These are phyloP conservation scores for Pseudopithomyces maydicus DNA, from an alignment of 2,329 filamentous ascomycete genomes.

Conservation along the genomic window DNA sequence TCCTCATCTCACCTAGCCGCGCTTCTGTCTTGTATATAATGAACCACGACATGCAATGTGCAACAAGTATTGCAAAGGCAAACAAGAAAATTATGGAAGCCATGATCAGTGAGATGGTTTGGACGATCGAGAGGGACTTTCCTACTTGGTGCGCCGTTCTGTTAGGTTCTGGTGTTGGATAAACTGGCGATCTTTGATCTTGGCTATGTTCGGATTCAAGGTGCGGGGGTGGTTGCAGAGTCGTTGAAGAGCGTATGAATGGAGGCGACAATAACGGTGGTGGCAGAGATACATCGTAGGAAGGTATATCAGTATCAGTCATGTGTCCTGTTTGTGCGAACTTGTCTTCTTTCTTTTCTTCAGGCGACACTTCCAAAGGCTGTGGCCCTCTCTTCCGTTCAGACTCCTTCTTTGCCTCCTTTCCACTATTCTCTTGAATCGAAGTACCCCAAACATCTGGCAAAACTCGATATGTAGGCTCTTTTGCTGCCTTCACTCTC, in stretches of 20 bases:
- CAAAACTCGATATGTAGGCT: conserved; percentile 4
- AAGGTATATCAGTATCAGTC: not conserved
- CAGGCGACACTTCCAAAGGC: not conserved
- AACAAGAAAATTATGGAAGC: conserved; percentile 22
- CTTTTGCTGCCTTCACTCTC: conserved; percentile 1
- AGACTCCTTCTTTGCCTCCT: not conserved
- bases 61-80: conserved; percentile 26
- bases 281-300: not conserved
- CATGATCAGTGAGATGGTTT: conserved; percentile 11
- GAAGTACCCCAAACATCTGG: not conserved
- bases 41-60: conserved; percentile 34
- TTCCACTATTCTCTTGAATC: not conserved
- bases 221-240: not conserved
- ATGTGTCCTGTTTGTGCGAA: not conserved
- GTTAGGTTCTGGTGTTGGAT: not conserved
- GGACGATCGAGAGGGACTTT: conserved; percentile 2
- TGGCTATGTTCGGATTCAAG: not conserved
- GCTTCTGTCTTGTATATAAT: conserved; percentile 37
- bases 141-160: not conserved
- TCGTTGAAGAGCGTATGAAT: not conserved
- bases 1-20: conserved; percentile 27
- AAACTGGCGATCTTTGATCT: not conserved
- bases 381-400: not conserved
- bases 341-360: not conserved
- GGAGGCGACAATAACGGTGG: not conserved